Evolutionary conservation across 805 yeast species (phyloP).

Genomic region (Cyberlindnera mississippiensis): DNA sequence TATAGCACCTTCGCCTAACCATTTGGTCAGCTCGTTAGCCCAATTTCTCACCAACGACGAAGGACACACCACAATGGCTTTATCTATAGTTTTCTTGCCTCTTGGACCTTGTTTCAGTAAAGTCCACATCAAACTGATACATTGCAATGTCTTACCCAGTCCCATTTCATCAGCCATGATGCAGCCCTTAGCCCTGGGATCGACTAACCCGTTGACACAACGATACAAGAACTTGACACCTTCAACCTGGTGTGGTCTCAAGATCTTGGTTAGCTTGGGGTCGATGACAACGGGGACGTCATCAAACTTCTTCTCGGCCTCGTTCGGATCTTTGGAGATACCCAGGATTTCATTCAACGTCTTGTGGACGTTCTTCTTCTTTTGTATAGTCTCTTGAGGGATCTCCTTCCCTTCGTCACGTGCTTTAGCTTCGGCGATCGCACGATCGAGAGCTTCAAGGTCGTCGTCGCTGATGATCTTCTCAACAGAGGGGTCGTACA

Average conservation of each 20-base stretch:
- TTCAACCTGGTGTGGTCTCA: conserved; percentile 95
- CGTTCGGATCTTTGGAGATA: conserved; percentile 49
- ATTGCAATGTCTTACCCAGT: conserved; percentile 84
- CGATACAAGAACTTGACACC: conserved; percentile 89
- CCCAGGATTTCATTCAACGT: conserved; percentile 81
- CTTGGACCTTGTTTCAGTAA: conserved; percentile 84
- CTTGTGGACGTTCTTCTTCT: conserved; percentile 48
- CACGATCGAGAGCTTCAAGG: conserved; percentile 30
- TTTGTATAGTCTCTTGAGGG: conserved; percentile 15
- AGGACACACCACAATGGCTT: conserved; percentile 92
- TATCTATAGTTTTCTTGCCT: conserved; percentile 73
- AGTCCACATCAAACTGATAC: conserved; percentile 91
- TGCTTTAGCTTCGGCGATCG: conserved; percentile 26
- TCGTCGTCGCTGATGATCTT: conserved; percentile 27
- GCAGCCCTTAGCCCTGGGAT: conserved; percentile 85
- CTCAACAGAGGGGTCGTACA: conserved; percentile 94
- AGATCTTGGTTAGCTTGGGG: conserved; percentile 74
- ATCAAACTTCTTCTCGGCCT: conserved; percentile 52
- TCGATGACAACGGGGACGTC: conserved; percentile 96
- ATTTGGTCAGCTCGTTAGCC: conserved; percentile 94
- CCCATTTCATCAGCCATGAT: conserved; percentile 99
- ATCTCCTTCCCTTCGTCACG: conserved; percentile 28
- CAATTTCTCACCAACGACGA: conserved; percentile 90
- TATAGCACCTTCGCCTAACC: conserved; percentile 91
- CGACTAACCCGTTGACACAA: conserved; percentile 85